Evolutionary conservation across 2,329 filamentous ascomycete genomes (phyloP).

Genomic region (Parastagonospora avenae): DNA sequence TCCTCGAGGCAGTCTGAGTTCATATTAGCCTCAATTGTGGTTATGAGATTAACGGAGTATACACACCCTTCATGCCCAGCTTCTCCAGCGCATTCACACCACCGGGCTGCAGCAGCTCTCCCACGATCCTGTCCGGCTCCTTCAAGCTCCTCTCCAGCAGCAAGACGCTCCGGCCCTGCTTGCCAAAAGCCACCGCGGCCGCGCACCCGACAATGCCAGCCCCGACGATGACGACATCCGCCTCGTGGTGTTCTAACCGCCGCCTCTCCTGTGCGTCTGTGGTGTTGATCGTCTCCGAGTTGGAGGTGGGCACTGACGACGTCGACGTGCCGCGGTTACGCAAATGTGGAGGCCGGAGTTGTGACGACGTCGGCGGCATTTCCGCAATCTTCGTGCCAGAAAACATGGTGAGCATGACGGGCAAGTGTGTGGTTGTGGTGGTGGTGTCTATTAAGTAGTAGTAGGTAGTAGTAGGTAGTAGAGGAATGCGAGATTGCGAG

Average conservation of each 20-base stretch:
- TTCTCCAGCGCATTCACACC: slow-evolving; percentile 80
- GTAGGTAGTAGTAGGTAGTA: too few relatives aligned
- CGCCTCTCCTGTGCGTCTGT: slow-evolving; percentile 50
- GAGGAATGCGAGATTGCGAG: too few relatives aligned
- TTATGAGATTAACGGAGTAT: neutral
- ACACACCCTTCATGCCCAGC: slow-evolving; percentile 68
- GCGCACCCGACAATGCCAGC: slow-evolving; percentile 90
- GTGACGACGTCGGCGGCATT: slow-evolving; percentile 27
- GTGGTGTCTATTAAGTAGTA: slow-evolving; percentile 5
- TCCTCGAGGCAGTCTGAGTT: slow-evolving; percentile 74
- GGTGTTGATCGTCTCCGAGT: slow-evolving; percentile 10
- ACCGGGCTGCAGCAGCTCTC: slow-evolving; percentile 91
- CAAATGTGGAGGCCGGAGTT: slow-evolving; percentile 13
- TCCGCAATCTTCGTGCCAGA: slow-evolving; percentile 28
- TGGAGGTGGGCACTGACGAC: slow-evolving; percentile 12
- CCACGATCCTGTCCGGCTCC: slow-evolving; percentile 94
- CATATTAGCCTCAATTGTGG: slow-evolving; percentile 10
- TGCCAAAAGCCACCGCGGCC: slow-evolving; percentile 79
- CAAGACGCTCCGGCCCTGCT: slow-evolving; percentile 88
- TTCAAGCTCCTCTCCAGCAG: slow-evolving; percentile 87
- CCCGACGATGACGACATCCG: slow-evolving; percentile 89
- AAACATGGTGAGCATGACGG: slow-evolving; percentile 33
- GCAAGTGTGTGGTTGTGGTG: slow-evolving; percentile 1
- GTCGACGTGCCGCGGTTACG: slow-evolving; percentile 21
- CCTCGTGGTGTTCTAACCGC: slow-evolving; percentile 62